Conservation (phyloP, 2,329 filamentous ascomycete species). For the Epichloe gansuensis region DNA sequence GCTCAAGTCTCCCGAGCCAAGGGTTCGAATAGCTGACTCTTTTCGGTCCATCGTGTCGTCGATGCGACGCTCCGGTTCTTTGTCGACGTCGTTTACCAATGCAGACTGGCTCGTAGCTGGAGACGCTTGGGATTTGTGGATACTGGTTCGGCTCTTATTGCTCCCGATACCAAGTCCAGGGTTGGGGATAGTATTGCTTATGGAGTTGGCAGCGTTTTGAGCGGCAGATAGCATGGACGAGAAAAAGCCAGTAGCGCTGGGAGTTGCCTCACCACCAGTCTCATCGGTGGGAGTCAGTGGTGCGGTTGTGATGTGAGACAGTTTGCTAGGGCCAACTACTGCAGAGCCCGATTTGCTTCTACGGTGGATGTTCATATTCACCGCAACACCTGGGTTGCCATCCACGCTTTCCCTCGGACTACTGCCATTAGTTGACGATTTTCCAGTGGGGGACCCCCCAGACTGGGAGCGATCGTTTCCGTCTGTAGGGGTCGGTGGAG, state of each 20-base stretch:
- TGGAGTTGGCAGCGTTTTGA: conserved; percentile 72
- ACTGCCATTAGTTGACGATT: conserved; percentile 15
- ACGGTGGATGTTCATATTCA: conserved; percentile 60
- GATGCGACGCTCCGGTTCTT: conserved; percentile 19
- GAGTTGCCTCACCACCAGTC: conserved; percentile 40
- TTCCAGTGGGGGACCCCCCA: conserved; percentile 15
- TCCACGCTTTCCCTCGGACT: conserved; percentile 23
- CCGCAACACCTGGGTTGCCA: conserved; percentile 47
- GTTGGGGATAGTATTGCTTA: conserved; percentile 64
- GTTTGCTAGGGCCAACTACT: conserved; percentile 63
- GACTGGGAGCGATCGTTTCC: conserved; percentile 10
- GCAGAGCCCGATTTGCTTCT: conserved; percentile 40
- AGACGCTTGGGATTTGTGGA: conserved; percentile 15
- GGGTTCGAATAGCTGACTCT: conserved; percentile 71
- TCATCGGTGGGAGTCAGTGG: conserved; percentile 70
- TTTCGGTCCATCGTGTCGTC: conserved; percentile 37
- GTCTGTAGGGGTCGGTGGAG: conserved; percentile 51
- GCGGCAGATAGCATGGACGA: conserved; percentile 86
- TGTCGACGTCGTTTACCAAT: conserved; percentile 22
- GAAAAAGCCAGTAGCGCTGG: conserved; percentile 65
- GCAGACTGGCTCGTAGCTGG: conserved; percentile 22
- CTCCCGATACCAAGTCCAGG: conserved; percentile 41
- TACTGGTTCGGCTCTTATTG: conserved; percentile 21
- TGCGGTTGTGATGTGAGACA: conserved; percentile 61
- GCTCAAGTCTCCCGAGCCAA: conserved; percentile 80